phyloP scores from a whole-genome alignment of 345 rosid genomes.

The Camelina neglecta region DNA sequence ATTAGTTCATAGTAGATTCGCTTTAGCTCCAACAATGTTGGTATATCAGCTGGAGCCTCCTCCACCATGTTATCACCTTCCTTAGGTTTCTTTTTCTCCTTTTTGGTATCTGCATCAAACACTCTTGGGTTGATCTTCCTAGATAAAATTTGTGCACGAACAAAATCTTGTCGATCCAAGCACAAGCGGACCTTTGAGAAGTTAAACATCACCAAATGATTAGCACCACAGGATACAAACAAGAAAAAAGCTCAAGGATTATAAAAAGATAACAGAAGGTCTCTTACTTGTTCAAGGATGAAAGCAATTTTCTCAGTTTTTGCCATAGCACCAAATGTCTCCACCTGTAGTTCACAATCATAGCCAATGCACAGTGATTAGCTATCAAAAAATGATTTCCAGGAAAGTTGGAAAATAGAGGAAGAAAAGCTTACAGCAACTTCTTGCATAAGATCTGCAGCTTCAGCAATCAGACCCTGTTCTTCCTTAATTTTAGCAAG shows the following conservation, averaged over 20 bases:
- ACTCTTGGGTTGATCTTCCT: slow-evolving; percentile 89
- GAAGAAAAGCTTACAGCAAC: slow-evolving; percentile 71
- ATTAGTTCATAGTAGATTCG: slow-evolving; percentile 77
- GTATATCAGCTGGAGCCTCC: slow-evolving; percentile 92
- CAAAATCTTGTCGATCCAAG: slow-evolving; percentile 87
- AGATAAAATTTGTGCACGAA: slow-evolving; percentile 88
- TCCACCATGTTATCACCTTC: slow-evolving; percentile 83
- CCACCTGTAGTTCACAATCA: slow-evolving; percentile 60
- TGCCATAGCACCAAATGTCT: slow-evolving; percentile 98
- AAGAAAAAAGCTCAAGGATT: not conserved
- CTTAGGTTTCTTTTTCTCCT: slow-evolving; percentile 85
- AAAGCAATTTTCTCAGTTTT: slow-evolving; percentile 95
- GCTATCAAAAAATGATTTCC: not conserved
- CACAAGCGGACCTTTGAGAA: slow-evolving; percentile 76
- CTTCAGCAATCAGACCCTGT: slow-evolving; percentile 87
- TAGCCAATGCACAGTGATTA: not conserved
- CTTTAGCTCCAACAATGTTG: slow-evolving; percentile 78
- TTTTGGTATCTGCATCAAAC: slow-evolving; percentile 67
- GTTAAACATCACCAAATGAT: slow-evolving; percentile 11
- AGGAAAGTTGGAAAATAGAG: not conserved
- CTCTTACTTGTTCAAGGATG: slow-evolving; percentile 85
- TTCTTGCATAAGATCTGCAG: slow-evolving; percentile 99
- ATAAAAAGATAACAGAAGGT: not conserved
- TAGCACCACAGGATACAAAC: slow-evolving; percentile 4
- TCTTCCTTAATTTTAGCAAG: slow-evolving; percentile 94